Evolutionary conservation across 352 stramenopile species (phyloP).

Genomic region (Globisporangium splendens): DNA sequence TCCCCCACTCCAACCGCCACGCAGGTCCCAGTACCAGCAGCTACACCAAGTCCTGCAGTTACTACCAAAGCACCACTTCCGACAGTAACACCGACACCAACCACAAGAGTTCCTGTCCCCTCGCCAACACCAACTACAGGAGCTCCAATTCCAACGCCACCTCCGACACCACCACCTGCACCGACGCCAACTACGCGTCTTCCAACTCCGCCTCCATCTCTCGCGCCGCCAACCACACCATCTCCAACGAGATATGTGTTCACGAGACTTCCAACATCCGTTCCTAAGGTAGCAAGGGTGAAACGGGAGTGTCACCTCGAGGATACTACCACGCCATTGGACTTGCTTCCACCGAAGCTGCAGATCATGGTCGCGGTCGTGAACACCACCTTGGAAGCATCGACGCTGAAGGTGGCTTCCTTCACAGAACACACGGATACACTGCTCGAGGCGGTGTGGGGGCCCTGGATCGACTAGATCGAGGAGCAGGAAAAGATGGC

Average conservation of each 20-base stretch:
- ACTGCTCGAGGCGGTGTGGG: not conserved
- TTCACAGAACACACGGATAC: slow-evolving; percentile 15
- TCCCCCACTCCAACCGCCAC: too few relatives aligned
- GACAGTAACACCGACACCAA: not conserved
- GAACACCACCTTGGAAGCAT: slow-evolving; percentile 5
- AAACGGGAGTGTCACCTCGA: not conserved
- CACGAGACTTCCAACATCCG: not conserved
- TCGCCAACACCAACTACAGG: not conserved
- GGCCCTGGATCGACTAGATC: slow-evolving; percentile 6
- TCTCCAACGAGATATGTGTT: too few relatives aligned
- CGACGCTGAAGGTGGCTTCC: slow-evolving; percentile 4
- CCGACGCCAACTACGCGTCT: not conserved
- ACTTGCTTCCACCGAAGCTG: not conserved
- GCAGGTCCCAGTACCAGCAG: not conserved
- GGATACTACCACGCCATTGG: not conserved
- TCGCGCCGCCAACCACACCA: not conserved
- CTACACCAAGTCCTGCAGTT: not conserved
- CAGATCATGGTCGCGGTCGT: slow-evolving; percentile 10
- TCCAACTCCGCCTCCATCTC: not conserved
- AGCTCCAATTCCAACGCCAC: not conserved
- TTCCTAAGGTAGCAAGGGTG: not conserved
- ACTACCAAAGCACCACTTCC: not conserved
- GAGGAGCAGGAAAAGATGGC: slow-evolving; percentile 38
- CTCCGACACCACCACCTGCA: too few relatives aligned
- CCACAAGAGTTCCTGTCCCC: not conserved